Base-by-base conservation (phyloP, 495 filamentous ascomycete species). In the Platismatia glauca region DNA sequence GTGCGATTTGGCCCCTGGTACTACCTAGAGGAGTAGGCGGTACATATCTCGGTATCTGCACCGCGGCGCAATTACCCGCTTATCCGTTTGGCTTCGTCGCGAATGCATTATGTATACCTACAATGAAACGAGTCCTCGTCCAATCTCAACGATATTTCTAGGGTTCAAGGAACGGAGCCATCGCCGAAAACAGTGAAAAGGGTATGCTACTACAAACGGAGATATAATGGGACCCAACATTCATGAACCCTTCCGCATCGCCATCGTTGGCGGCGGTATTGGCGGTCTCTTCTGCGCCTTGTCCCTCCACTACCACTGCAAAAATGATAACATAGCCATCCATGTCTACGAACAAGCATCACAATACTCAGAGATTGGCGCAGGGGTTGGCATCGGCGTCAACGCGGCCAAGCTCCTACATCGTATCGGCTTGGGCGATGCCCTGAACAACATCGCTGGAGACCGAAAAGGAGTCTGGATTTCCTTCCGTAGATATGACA, bases 391-490 rank as follows among this genome's bases (percentile, higher is more conserved):
- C 24, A 70, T 79, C 73, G 62, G 74, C 41, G 69, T 88, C 71
- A 64, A 89, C 71, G 80, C 78, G 8, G 77, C 81, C 52, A 76
- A 57, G 58, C 68, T 80, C 5, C 56, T 72, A 15, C 66, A 63
- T 35, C 57, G 63, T 13, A 66, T 68, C 3, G 62, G 73, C 2
- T 61, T 76, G 20, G 60, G 50, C 20, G 53, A 62, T 44, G 29
- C 48, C 29, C 29, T 62, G 33, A 56, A 55, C 34, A 70, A 68
- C 20, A 76, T 75, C 31, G 70, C 73, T 15, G 69, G 71, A n/a
- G 63, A 72, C 43, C 53, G 73, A 39, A 65, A 68, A 53, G 60
- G 71, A 61, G 58, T 74, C 48, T 69, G 73, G 68, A 56, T 72
- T 57, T 63, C 72, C 61, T 68, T 76, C 65, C 71, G 75, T 8